These are phyloP conservation scores for Climacium dendroides DNA, from an alignment of 225 moss, liverwort and hornwort genomes.

Conservation along the genomic window DNA sequence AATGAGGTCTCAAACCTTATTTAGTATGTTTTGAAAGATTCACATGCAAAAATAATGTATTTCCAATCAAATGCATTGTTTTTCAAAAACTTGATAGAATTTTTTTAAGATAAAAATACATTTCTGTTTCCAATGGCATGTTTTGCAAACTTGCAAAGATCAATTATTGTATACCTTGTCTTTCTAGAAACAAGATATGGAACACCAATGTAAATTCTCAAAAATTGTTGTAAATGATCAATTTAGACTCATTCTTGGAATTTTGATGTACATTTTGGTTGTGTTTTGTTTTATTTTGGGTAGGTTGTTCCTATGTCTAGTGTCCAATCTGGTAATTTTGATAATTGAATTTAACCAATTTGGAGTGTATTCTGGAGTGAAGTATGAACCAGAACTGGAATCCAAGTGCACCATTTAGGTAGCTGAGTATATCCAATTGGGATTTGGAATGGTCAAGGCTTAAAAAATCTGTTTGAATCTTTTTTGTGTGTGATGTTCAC, in stretches of 20 bases:
- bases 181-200: not conserved
- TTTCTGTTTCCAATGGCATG: not conserved
- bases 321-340: too few relatives aligned
- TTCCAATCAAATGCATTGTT: not conserved
- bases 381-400: too few relatives aligned
- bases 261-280: too few relatives aligned
- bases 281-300: too few relatives aligned
- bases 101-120: not conserved
- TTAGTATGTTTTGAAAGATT: not conserved
- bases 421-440: too few relatives aligned
- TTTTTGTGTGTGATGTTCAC: not conserved
- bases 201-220: not conserved
- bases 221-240: too few relatives aligned
- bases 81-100: not conserved
- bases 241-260: too few relatives aligned
- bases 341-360: too few relatives aligned
- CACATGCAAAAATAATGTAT: not conserved
- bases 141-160: not conserved
- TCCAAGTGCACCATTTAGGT: too few relatives aligned
- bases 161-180: not conserved
- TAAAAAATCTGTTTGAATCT: accelerated
- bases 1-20: not conserved
- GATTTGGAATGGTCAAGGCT: too few relatives aligned
- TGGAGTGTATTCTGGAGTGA: too few relatives aligned
- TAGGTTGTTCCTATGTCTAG: too few relatives aligned